A percentile compares a stretch with the other conserved stretches of the same genome.
These are phyloP conservation scores for Aureobasidium lini DNA, from an alignment of 2,329 filamentous ascomycete species.

Conservation along the genomic window DNA sequence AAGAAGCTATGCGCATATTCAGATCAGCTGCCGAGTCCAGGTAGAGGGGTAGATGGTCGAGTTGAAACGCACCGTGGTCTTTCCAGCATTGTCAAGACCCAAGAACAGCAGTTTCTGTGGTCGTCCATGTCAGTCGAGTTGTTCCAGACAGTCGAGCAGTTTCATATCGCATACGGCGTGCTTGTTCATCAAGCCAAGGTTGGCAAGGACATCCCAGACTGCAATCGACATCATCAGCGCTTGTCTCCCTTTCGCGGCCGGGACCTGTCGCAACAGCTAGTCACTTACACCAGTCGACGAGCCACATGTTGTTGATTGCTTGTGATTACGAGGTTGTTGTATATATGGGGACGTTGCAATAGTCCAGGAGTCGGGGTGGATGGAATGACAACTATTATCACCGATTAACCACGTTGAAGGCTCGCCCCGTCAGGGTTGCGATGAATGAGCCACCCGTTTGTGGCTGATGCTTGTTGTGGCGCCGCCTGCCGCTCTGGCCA, in stretches of 20 bases:
- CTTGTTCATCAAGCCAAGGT: conserved; percentile 85
- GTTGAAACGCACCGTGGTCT: conserved; percentile 57
- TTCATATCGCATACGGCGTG: conserved; percentile 50
- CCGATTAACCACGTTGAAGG: conserved; percentile 3
- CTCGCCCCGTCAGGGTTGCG: conserved; percentile 10
- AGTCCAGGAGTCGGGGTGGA: not conserved
- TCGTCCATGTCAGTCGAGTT: not conserved
- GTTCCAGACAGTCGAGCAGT: not conserved
- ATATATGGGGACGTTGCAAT: not conserved
- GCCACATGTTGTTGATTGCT: conserved; percentile 59
- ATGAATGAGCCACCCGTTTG: no score
- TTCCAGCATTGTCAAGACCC: conserved; percentile 88
- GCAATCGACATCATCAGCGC: conserved; percentile 14
- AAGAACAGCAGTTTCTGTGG: conserved; percentile 74
- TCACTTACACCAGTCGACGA: conserved; percentile 84
- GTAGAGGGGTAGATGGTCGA: not conserved
- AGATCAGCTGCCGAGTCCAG: conserved; percentile 4
- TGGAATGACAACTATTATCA: conserved; percentile 4
- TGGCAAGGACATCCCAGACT: conserved; percentile 88
- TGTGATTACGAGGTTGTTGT: not conserved
- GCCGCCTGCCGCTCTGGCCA: no score
- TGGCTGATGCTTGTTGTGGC: no score
- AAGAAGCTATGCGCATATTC: conserved; percentile 45
- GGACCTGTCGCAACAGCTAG: conserved; percentile 11
- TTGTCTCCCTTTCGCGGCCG: conserved; percentile 13